These are phyloP conservation scores for Cetradonia linearis DNA, from an alignment of 495 filamentous ascomycete genomes.

Conservation along the genomic window DNA sequence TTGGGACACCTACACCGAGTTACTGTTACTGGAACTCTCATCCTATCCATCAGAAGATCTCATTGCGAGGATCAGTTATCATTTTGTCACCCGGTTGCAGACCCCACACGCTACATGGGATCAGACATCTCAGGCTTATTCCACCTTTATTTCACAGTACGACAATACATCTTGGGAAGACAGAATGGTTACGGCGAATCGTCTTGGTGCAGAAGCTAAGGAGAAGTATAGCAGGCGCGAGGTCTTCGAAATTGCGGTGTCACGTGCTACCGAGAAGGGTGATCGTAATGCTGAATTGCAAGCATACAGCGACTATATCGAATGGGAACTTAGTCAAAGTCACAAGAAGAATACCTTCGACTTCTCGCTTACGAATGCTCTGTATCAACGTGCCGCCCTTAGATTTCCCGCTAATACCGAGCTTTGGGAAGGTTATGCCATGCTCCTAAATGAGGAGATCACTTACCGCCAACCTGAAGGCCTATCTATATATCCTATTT, in stretches of 20 bases:
- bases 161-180: slow-evolving; percentile 65
- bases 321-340: slow-evolving; percentile 63
- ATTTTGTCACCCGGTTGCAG: slow-evolving; percentile 65
- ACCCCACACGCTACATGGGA: slow-evolving; percentile 80
- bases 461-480: slow-evolving; percentile 31
- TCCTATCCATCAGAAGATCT: slow-evolving; percentile 45
- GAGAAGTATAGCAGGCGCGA: slow-evolving; percentile 58
- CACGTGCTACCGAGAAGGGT: slow-evolving; percentile 44
- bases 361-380: slow-evolving; percentile 55
- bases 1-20: slow-evolving; percentile 71
- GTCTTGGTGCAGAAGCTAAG: slow-evolving; percentile 57
- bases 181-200: slow-evolving; percentile 63
- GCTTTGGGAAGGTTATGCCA: slow-evolving; percentile 73
- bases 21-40: slow-evolving; percentile 52
- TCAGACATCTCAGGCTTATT: slow-evolving; percentile 72
- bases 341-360: slow-evolving; percentile 43
- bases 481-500: slow-evolving; percentile 38
- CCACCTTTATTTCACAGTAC: slow-evolving; percentile 67
- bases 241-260: slow-evolving; percentile 57
- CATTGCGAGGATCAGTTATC: slow-evolving; percentile 51
- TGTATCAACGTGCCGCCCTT: slow-evolving; percentile 67
- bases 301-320: slow-evolving; percentile 64
- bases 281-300: slow-evolving; percentile 48
- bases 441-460: slow-evolving; percentile 51
- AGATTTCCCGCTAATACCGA: slow-evolving; percentile 57